A percentile compares a stretch with the other conserved stretches of the same genome.
These are phyloP conservation scores for Dothideomycetes sp. DNA, from an alignment of 2,329 filamentous ascomycete species.

Conservation along the genomic window DNA sequence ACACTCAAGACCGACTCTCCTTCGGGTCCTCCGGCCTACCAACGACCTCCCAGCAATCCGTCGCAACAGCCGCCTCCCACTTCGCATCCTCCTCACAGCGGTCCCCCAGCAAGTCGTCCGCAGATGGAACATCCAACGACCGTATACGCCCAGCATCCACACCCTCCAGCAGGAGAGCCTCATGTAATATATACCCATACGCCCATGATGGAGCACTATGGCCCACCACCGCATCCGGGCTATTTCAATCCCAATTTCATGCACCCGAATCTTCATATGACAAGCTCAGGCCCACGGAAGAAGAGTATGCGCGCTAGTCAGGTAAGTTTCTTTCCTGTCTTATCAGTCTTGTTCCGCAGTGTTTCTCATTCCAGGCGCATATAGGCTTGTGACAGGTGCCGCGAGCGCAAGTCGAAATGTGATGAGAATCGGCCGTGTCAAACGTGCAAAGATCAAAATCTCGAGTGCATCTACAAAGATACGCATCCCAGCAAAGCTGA, in stretches of 20 bases:
- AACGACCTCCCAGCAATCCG: slow-evolving; percentile 17
- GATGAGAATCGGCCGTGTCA: slow-evolving; percentile 79
- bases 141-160: slow-evolving; percentile 4
- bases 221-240: slow-evolving; percentile 19
- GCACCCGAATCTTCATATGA: slow-evolving; percentile 7
- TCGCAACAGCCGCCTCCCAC: slow-evolving; percentile 3
- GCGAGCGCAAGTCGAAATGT: slow-evolving; percentile 81
- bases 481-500: slow-evolving; percentile 62
- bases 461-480: slow-evolving; percentile 81
- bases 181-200: slow-evolving; percentile 3
- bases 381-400: slow-evolving; percentile 84
- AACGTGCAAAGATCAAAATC: slow-evolving; percentile 75
- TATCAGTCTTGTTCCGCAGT: slow-evolving; percentile 9
- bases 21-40: slow-evolving; percentile 15
- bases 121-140: slow-evolving; percentile 12
- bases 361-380: slow-evolving; percentile 11
- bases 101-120: slow-evolving; percentile 11
- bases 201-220: slow-evolving; percentile 22
- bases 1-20: slow-evolving; percentile 20
- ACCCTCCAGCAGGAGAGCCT: background rate
- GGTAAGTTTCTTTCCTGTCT: slow-evolving; percentile 1
- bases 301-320: slow-evolving; percentile 14
- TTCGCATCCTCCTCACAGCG: slow-evolving; percentile 7
- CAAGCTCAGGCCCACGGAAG: slow-evolving; percentile 9
- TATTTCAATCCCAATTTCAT: slow-evolving; percentile 10